Percentiles rank a stretch among this genome's conserved stretches.
Conservation (phyloP, 768 basidiomycete species). For the Tricholoma hemisulphureum region DNA sequence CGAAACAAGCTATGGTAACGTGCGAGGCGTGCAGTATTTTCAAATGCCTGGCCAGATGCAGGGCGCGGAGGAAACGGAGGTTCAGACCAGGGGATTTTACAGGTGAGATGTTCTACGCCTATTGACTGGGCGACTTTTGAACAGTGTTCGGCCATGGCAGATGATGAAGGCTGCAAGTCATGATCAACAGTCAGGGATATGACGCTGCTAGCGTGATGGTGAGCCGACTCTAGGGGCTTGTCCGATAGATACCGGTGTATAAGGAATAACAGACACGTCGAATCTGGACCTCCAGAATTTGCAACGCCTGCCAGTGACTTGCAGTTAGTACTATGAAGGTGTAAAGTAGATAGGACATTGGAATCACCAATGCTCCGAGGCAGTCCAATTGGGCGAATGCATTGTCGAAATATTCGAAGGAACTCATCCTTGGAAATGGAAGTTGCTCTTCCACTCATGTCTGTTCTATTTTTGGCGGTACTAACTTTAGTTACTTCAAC, state of each 20-base stretch:
- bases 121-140: conserved; percentile 39
- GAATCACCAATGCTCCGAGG: conserved; percentile 42
- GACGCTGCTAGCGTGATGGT: conserved; percentile 25
- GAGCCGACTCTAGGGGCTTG: conserved; percentile 1
- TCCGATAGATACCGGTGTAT: conserved; percentile 45
- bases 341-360: neutral
- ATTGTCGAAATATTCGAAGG: conserved; percentile 41
- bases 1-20: conserved; percentile 54
- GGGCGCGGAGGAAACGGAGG: conserved; percentile 52
- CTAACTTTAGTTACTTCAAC: no score
- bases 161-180: conserved; percentile 58
- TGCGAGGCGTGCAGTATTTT: conserved; percentile 55
- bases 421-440: conserved; percentile 54
- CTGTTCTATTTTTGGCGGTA: no score
- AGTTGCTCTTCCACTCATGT: neutral
- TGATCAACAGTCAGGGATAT: conserved; percentile 71
- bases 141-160: conserved; percentile 52
- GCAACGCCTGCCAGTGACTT: conserved; percentile 62
- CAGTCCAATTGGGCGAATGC: conserved; percentile 53
- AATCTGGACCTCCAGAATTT: conserved; percentile 83
- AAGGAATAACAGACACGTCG: conserved; percentile 73
- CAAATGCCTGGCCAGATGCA: conserved; percentile 39
- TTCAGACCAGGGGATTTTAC: conserved; percentile 57
- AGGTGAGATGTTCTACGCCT: conserved; percentile 46
- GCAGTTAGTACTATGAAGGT: neutral